Base-by-base conservation (phyloP, 768 basidiomycete species). In the Gloeopeniophorella convolvens region DNA sequence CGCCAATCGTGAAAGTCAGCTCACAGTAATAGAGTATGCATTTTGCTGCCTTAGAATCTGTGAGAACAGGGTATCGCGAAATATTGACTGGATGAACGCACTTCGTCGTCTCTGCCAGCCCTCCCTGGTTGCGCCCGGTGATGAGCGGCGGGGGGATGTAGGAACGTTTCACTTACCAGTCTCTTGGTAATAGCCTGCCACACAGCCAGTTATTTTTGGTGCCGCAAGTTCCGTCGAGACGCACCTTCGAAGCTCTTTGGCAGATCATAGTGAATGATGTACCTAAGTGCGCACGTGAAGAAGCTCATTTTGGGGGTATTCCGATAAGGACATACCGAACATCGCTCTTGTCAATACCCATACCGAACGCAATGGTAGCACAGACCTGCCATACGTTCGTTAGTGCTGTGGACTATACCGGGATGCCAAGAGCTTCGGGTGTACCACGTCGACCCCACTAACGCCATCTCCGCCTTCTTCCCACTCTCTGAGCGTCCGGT, bases 261-360 rank as follows among this genome's bases (percentile, higher is more conserved):
- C 15, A 90, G 65, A 63, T 90, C 88, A 54, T 78, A 89, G 60
- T 91, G 89, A 34, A 91, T 80, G 35, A 89, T 78, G 58, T 88
- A 90, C 31, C 86, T 73, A 39, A 59, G 16, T 16, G n/a, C n/a
- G n/a, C n/a, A n/a, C n/a, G n/a, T n/a, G n/a, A n/a, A n/a, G n/a
- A n/a, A n/a, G n/a, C n/a, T n/a, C n/a, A n/a, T n/a, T n/a, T n/a
- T n/a, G n/a, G n/a, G n/a, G n/a, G n/a, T n/a, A n/a, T n/a, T n/a
- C n/a, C n/a, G 45, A 11, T 7, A 16, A 27, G 41, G 12, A 35
- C 66, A 18, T 61, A 80, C 80, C 85, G 74, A 45, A 88, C 85
- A 54, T 89, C 82, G 16, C 77, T 70, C 67, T 90, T 91, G 62
- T 92, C 88, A 37, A 92, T 90, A 1, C 89, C 89, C 68, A 90